phyloP scores from a whole-genome alignment of 2,329 filamentous ascomycete genomes.

The Trichophyton mentagrophytes region DNA sequence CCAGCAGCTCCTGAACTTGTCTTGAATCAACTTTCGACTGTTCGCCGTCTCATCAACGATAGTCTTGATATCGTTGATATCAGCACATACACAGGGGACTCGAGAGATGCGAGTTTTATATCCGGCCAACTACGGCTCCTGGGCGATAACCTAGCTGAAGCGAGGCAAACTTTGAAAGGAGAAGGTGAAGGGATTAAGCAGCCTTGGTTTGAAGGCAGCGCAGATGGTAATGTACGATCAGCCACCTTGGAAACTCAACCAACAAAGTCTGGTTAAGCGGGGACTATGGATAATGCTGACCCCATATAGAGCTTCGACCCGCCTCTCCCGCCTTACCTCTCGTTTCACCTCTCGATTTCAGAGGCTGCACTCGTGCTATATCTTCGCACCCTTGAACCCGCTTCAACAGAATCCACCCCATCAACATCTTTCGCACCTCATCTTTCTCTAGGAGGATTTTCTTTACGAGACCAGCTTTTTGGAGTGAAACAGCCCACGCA shows the following conservation, averaged over 20 bases:
- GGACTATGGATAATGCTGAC: neutral
- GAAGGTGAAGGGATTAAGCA: constrained; percentile 36
- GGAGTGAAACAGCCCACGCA: constrained; percentile 48
- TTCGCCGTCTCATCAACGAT: constrained; percentile 67
- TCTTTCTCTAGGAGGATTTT: constrained; percentile 47
- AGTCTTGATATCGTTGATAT: constrained; percentile 73
- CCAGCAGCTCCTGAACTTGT: constrained; percentile 46
- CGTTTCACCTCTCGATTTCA: constrained; percentile 56
- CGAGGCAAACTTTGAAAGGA: constrained; percentile 47
- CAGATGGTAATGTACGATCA: constrained; percentile 44
- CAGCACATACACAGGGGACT: constrained; percentile 58
- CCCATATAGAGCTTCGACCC: constrained; percentile 40
- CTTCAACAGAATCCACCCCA: constrained; percentile 42
- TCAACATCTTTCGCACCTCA: constrained; percentile 56
- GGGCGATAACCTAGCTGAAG: constrained; percentile 49
- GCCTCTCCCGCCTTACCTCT: constrained; percentile 53
- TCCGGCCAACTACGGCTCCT: constrained; percentile 46
- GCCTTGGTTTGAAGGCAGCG: constrained; percentile 44
- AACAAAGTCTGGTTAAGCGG: neutral
- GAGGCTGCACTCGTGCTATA: constrained; percentile 59
- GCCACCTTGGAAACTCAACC: neutral
- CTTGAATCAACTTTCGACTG: constrained; percentile 56
- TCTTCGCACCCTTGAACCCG: constrained; percentile 57
- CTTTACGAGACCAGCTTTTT: constrained; percentile 44
- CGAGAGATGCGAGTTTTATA: constrained; percentile 45